Base-by-base conservation (phyloP, 2,329 filamentous ascomycete genomes). In the Conoideocrella luteorostrata region DNA sequence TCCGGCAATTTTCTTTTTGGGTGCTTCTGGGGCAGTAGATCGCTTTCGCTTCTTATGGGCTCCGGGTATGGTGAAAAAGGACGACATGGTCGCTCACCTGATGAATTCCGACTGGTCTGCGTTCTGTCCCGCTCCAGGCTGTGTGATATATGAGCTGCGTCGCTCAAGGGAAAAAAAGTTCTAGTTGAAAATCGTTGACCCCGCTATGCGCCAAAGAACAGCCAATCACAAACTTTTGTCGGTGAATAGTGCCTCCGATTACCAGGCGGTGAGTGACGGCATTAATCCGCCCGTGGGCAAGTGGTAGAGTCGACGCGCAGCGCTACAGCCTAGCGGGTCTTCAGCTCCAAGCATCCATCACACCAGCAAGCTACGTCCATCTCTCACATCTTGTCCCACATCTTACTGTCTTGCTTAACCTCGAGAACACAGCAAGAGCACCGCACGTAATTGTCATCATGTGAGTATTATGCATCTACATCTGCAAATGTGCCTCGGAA, bases 31-130 rank as follows among this genome's bases (percentile, higher is more conserved):
- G 21, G 74, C 72, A 45, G 70, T 64, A 6, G 71, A 58, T 48
- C 90, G 78, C 74, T 97, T 97, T 56, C 93, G 77, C 76, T 97
- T 97, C 70, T 87, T 88, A 60, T 91, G 85, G 40, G 86, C 84
- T 32, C 86, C 85, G 5, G 93, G 89, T 30, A 84, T 72, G 41
- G 90, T 95, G 68, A 98, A 98, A 68, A 97, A 98, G 30, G 90
- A 95, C 58, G 91, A 95, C 90, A 95, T 94, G 53, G 52, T 70
- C 54, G 56, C 50, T 54, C 46, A 40, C 35, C 26, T 30, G 23
- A 18, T 44, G 36, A 41, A 33, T 24, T 38, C 35, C 36, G 12
- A 13, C 7, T n/a, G 36, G 4, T n/a, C n/a, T n/a, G n/a, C n/a
- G n/a, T n/a, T n/a, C n/a, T n/a, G n/a, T n/a, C n/a, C n/a, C n/a